Conservation (phyloP, 345 rosid species). For the Brassica rapa region DNA sequence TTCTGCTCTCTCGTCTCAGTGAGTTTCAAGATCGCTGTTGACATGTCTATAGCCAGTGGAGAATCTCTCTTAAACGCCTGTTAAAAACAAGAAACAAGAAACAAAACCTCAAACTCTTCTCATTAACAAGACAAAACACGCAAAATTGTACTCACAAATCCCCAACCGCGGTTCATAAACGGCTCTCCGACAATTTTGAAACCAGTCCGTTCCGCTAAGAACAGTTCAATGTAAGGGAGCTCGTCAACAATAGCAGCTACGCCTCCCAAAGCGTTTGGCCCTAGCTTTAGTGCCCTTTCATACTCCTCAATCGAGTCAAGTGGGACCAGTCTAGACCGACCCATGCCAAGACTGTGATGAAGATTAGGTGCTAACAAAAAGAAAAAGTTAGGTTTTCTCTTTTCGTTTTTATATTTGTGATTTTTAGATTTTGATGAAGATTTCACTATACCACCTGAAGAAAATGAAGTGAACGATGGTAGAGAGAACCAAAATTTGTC, state of each 20-base stretch:
- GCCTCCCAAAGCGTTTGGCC: conserved; percentile 63
- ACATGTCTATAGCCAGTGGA: conserved; percentile 71
- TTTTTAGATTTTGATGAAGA: no score
- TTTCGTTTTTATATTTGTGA: no score
- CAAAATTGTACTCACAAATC: conserved; percentile 70
- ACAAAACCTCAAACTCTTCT: no score
- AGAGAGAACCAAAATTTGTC: no score
- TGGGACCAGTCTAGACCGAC: conserved; percentile 58
- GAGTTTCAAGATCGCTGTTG: conserved; percentile 80
- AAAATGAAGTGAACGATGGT: no score
- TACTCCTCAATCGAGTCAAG: conserved; percentile 67
- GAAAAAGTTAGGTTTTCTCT: no score
- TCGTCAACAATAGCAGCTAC: conserved; percentile 90
- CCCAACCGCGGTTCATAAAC: conserved; percentile 87
- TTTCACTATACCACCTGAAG: no score
- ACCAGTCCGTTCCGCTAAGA: conserved; percentile 53
- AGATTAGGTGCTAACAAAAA: no score
- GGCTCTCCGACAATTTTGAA: conserved; percentile 74
- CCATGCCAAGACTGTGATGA: conserved; percentile 47
- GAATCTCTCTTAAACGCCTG: conserved; percentile 85
- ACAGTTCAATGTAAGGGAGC: conserved; percentile 71
- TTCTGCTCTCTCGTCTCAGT: conserved; percentile 72
- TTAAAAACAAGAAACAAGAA: neutral
- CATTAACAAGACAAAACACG: conserved; percentile 13
- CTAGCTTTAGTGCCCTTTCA: conserved; percentile 63